Evolutionary conservation across 805 yeast species (phyloP).

Genomic region (Myxozyma vanderwaltii): DNA sequence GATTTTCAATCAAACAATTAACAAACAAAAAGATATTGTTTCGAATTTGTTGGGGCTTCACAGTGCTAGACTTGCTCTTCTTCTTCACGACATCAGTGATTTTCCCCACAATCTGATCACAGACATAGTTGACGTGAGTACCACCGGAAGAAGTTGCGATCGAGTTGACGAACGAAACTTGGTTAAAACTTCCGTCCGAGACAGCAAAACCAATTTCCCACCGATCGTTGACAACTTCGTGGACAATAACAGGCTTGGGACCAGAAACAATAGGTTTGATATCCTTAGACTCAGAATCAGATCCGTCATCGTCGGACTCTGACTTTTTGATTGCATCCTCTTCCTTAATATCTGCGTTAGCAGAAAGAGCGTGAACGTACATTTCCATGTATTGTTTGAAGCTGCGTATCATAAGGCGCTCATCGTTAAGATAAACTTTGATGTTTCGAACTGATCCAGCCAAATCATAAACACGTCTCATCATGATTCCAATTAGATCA

Average conservation of each 20-base stretch:
- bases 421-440: slow-evolving; percentile 75
- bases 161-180: slow-evolving; percentile 94
- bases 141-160: slow-evolving; percentile 98
- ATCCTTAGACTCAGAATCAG: slow-evolving; percentile 45
- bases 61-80: slow-evolving; percentile 63
- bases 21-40: slow-evolving; percentile 88
- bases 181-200: slow-evolving; percentile 86
- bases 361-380: slow-evolving; percentile 75
- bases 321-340: slow-evolving; percentile 46
- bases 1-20: slow-evolving; percentile 91
- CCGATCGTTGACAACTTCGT: slow-evolving; percentile 77
- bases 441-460: slow-evolving; percentile 91
- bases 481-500: slow-evolving; percentile 79
- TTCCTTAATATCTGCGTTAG: slow-evolving; percentile 35
- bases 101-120: slow-evolving; percentile 81
- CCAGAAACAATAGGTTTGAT: slow-evolving; percentile 41
- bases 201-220: slow-evolving; percentile 98
- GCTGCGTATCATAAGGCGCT: slow-evolving; percentile 63
- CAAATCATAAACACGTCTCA: slow-evolving; percentile 92
- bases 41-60: slow-evolving; percentile 85
- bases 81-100: slow-evolving; percentile 73
- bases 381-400: slow-evolving; percentile 88
- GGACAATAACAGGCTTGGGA: slow-evolving; percentile 48
- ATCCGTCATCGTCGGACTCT: slow-evolving; percentile 39
- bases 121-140: slow-evolving; percentile 83